Evolutionary conservation across 2,329 filamentous ascomycete genomes (phyloP), one percentile per base, ranked within the genome.

Genomic region (Claviceps fusiformis): DNA sequence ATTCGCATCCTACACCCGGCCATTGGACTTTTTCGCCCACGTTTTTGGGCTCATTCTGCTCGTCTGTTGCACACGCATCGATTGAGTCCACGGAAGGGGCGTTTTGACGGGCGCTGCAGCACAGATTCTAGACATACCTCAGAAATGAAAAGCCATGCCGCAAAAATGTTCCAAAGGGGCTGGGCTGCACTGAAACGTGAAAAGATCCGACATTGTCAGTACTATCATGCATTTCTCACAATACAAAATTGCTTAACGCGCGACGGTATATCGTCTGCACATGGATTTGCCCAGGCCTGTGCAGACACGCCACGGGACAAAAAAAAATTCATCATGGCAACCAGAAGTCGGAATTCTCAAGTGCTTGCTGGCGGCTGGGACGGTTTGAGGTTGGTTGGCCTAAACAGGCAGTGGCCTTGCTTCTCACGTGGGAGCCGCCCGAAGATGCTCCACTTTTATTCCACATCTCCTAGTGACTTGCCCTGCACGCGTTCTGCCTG

Each of bases 31-130:
- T 68, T 71, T 71, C 62, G 67, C 68, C 70, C 65, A 70, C 73
- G 70, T 86, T 78, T 75, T 82, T 83, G 76, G 80, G 80, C 83
- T 87, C 77, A 64, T 83, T 83, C 64, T 74, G 72, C 71, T 81
- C 82, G 71, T 68, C 68, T 46, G 51, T 55, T 52, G 47, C 55
- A 59, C 70, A 59, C 68, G 73, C 71, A 68, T 73, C 70, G 48
- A 65, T 54, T 37, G 52, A 35, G 45, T 39, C 27, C 43, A 49
- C 48, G 51, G 39, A 53, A 45, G 5, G 4, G 29, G 17, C 13
- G 8, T 47, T 50, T 33, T 37, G 4, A 5, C 17, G 3, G 44
- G 5, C 15, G 13, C 9, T 11, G 5, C 24, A 29, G 44, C 44
- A 29, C 44, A 8, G 44, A 46, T 29, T 6, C 6, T 13, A 15